Evolutionary conservation across 495 filamentous ascomycete genomes (phyloP).

Genomic region (Parmelia sp.): DNA sequence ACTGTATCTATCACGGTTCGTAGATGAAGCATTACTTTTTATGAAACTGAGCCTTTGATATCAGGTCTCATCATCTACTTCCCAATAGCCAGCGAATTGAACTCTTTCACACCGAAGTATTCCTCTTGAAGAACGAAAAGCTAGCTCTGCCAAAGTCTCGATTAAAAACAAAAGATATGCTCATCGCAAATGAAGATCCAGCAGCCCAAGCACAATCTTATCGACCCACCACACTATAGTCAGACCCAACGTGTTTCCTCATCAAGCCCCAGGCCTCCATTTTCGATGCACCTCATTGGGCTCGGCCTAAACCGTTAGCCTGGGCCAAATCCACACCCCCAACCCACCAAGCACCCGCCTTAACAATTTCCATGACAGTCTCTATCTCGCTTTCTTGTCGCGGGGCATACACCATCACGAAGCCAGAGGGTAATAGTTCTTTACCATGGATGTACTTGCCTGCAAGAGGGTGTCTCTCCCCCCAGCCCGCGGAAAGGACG

Average conservation of each 20-base stretch:
- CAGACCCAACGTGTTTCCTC: not conserved
- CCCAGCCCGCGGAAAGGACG: constrained; percentile 76
- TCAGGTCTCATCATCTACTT: not conserved
- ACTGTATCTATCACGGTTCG: not conserved
- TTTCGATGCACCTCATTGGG: not conserved
- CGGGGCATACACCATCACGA: constrained; percentile 80
- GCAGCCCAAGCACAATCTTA: not conserved
- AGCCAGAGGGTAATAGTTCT: constrained; percentile 58
- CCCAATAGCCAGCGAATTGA: not conserved
- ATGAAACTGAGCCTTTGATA: not conserved
- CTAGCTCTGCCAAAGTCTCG: not conserved
- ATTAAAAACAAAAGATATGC: not conserved
- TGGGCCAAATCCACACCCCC: constrained; percentile 35
- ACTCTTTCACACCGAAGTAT: not conserved
- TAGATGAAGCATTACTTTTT: not conserved
- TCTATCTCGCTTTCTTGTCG: constrained; percentile 60
- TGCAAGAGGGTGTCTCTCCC: constrained; percentile 79
- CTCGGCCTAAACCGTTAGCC: constrained; percentile 15
- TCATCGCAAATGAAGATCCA: no score
- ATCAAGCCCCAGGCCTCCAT: not conserved
- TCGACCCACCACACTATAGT: not conserved
- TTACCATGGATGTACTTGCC: constrained; percentile 34
- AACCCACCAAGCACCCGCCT: constrained; percentile 65
- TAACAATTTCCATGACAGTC: constrained; percentile 63
- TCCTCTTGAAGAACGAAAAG: not conserved